A percentile compares a stretch with the other conserved stretches of the same genome.
Conservation (phyloP, 164 flowering plant species). For the Santalum album region DNA sequence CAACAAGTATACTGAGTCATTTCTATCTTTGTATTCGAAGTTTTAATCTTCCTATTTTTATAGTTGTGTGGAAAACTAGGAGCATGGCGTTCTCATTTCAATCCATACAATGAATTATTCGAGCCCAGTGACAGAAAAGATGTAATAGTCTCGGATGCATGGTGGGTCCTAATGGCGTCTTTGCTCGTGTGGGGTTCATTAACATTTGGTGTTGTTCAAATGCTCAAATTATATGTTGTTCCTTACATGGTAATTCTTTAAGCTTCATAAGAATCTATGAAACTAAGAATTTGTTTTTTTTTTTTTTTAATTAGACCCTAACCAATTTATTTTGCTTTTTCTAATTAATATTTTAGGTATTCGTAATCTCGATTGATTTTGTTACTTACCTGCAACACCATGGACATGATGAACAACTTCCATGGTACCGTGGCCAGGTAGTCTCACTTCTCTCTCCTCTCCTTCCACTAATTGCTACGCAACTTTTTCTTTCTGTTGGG, state of each 20-base stretch:
- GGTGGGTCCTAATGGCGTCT: neutral
- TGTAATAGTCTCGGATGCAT: neutral
- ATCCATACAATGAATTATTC: neutral
- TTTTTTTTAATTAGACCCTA: no score
- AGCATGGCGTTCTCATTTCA: neutral
- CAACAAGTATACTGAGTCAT: no score
- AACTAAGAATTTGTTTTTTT: no score
- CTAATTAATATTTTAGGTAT: neutral
- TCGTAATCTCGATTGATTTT: neutral
- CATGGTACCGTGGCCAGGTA: neutral
- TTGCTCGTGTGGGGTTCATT: neutral
- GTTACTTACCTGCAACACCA: slow-evolving; percentile 1
- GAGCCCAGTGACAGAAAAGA: neutral
- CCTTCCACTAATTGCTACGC: no score
- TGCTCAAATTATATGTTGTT: neutral
- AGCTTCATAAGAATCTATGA: no score
- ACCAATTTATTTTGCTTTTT: neutral
- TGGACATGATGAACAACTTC: neutral
- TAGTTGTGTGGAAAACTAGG: neutral
- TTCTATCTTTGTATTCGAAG: no score
- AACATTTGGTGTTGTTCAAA: neutral
- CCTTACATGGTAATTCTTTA: neutral
- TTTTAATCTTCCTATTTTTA: no score
- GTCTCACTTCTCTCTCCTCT: no score
- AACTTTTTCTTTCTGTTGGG: no score